phyloP scores from a whole-genome alignment of 805 yeast genomes.

The Brettanomyces bruxellensis region DNA sequence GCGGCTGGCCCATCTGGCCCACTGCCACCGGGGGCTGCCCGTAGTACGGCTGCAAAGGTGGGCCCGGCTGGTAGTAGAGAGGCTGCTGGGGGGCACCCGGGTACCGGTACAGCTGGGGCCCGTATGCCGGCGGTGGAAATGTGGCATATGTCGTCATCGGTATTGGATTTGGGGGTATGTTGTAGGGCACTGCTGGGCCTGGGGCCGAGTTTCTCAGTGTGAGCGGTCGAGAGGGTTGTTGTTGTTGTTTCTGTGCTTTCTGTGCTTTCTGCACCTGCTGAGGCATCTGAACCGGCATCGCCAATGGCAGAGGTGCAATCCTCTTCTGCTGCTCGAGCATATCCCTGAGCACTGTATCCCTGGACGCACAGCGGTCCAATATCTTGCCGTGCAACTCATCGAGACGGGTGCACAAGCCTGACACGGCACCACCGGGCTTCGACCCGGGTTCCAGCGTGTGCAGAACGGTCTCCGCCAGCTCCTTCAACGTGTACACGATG shows the following conservation, averaged over 20 bases:
- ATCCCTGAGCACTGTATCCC: constrained; percentile 20
- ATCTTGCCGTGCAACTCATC: constrained; percentile 20
- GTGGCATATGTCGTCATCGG: constrained; percentile 1
- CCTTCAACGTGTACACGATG: constrained; percentile 33
- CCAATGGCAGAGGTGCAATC: neutral
- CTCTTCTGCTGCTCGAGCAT: neutral
- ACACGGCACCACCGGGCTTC: neutral
- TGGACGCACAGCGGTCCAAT: constrained; percentile 22
- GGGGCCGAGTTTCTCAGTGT: too few species aligned
- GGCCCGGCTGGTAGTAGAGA: neutral
- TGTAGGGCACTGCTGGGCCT: neutral
- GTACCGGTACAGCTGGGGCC: constrained; percentile 3
- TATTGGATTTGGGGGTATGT: neutral
- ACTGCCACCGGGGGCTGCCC: constrained; percentile 11
- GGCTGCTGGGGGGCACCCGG: neutral
- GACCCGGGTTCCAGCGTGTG: neutral
- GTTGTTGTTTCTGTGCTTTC: constrained; percentile 4
- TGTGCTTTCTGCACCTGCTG: constrained; percentile 1
- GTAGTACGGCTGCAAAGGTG: neutral
- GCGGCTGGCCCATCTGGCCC: neutral
- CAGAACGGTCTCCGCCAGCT: constrained; percentile 7
- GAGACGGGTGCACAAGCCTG: constrained; percentile 12
- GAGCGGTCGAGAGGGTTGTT: neutral
- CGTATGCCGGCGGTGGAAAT: constrained; percentile 6
- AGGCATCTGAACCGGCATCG: neutral